Evolutionary conservation across 495 filamentous ascomycete genomes (phyloP).

Genomic region (Massariosphaeria phaeospora): DNA sequence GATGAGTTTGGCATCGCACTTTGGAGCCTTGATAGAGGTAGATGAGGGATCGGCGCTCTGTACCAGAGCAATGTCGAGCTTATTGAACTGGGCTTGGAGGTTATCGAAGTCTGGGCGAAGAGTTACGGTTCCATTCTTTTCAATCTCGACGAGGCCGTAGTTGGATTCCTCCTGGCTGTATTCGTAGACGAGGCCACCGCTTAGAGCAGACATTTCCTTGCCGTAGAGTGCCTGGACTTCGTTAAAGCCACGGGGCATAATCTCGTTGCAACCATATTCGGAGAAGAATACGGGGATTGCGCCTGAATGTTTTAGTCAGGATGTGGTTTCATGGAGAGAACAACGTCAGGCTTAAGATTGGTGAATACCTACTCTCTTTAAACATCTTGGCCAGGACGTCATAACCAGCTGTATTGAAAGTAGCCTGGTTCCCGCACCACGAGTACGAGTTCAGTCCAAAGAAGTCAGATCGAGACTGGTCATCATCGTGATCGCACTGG

Average conservation of each 20-base stretch:
- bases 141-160: conserved; percentile 72
- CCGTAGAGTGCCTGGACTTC: conserved; percentile 81
- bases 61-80: conserved; percentile 64
- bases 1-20: conserved; percentile 62
- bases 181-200: conserved; percentile 86
- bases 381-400: conserved; percentile 68
- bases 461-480: conserved; percentile 71
- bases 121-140: conserved; percentile 57
- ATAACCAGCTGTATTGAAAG: conserved; percentile 65
- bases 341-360: too few relatives aligned
- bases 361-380: too few relatives aligned
- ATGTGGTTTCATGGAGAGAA: too few relatives aligned
- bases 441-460: conserved; percentile 95
- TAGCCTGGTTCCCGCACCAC: conserved; percentile 75
- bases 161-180: conserved; percentile 67
- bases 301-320: too few relatives aligned
- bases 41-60: conserved; percentile 53
- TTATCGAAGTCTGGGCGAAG: conserved; percentile 70
- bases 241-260: conserved; percentile 68
- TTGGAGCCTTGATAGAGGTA: conserved; percentile 49
- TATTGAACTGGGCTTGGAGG: conserved; percentile 66
- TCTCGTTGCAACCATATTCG: conserved; percentile 88
- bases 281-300: conserved; percentile 91
- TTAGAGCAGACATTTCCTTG: conserved; percentile 72
- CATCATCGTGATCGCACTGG: conserved; percentile 66